Evolutionary conservation across 2,329 filamentous ascomycete species (phyloP), one percentile per base, ranked within the genome.

Genomic region (Pseudocercospora vitis): DNA sequence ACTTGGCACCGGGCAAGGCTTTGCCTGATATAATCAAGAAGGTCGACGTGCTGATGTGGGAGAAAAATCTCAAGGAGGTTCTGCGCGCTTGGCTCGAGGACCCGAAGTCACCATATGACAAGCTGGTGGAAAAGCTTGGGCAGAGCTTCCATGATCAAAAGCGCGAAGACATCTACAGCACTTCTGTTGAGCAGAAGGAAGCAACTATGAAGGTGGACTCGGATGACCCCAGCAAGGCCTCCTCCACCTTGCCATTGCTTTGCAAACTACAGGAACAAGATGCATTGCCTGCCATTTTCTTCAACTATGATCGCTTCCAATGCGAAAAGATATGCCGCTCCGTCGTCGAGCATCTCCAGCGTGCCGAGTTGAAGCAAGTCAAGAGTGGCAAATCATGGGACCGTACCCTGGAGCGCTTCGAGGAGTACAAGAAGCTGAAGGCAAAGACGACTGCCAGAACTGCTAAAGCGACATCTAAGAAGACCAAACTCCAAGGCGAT

Each of bases 271-370:
- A 88, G 45, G 73, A 76, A 12, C 80, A 83, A 52, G 79, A 82
- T 51, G 86, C 85, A 0, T 75, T 92, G 1, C 88, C 88, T 0
- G 87, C 85, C 0, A 83, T 92, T 9, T 69, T 91, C 1, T 92
- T 92, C 75, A 88, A 89, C 65, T 92, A 88, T 61, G 85, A 91
- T 59, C 82, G 87, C 44, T 68, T 70, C 1, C 70, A 74, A 24
- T 91, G 88, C 62, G 87, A 90, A 68, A 67, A 69, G 7, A 79
- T 87, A 23, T 78, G 81, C 21, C 61, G 68, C 19, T 63, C 70
- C 0, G 62, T 91, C 0, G 66, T 85, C 1, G 61, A 69, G 0
- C 74, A 82, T 53, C 72, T 91, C 0, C 65, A 77, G 46, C 64
- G 74, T 1, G 78, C 80, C 0, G 86, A 89, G 62, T 59, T 71